phyloP scores from a whole-genome alignment of 2,329 filamentous ascomycete genomes.

The Penicillium crustosum region DNA sequence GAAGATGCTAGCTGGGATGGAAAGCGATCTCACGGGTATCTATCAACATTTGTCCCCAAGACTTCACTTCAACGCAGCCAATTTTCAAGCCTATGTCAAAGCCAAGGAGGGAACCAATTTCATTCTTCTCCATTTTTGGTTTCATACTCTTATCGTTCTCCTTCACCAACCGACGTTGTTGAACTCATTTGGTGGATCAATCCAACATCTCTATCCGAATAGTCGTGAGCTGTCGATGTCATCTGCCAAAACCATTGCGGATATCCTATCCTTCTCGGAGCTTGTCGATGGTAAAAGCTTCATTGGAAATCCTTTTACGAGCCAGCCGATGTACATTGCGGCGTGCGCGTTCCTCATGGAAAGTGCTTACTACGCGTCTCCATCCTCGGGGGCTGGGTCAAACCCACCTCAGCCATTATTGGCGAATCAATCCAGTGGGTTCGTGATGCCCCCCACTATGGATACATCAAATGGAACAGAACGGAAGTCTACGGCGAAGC shows the following conservation, averaged over 20 bases:
- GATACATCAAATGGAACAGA: slow-evolving; percentile 30
- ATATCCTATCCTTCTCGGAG: slow-evolving; percentile 83
- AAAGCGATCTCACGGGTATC: slow-evolving; percentile 71
- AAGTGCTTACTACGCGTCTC: slow-evolving; percentile 67
- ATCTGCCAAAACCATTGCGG: slow-evolving; percentile 86
- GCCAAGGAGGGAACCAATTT: slow-evolving; percentile 82
- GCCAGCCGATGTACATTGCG: slow-evolving; percentile 87
- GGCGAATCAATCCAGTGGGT: slow-evolving; percentile 35
- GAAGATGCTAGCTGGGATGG: slow-evolving; percentile 71
- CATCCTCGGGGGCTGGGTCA: slow-evolving; percentile 62
- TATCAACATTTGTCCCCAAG: slow-evolving; percentile 73
- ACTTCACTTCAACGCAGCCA: slow-evolving; percentile 79
- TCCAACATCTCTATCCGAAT: slow-evolving; percentile 73
- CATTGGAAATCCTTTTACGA: slow-evolving; percentile 84
- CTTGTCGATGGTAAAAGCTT: slow-evolving; percentile 83
- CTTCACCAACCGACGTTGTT: slow-evolving; percentile 81
- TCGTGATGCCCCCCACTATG: slow-evolving; percentile 36
- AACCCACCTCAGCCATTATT: slow-evolving; percentile 44
- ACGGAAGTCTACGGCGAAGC: slow-evolving; percentile 54
- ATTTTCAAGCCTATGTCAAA: slow-evolving; percentile 82
- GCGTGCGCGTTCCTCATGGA: slow-evolving; percentile 87
- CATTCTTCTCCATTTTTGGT: slow-evolving; percentile 84
- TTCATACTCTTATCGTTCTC: slow-evolving; percentile 80
- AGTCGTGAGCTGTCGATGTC: slow-evolving; percentile 82
- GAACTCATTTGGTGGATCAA: slow-evolving; percentile 69